phyloP scores from a whole-genome alignment of 768 basidiomycete species.

The Suillus discolor region DNA sequence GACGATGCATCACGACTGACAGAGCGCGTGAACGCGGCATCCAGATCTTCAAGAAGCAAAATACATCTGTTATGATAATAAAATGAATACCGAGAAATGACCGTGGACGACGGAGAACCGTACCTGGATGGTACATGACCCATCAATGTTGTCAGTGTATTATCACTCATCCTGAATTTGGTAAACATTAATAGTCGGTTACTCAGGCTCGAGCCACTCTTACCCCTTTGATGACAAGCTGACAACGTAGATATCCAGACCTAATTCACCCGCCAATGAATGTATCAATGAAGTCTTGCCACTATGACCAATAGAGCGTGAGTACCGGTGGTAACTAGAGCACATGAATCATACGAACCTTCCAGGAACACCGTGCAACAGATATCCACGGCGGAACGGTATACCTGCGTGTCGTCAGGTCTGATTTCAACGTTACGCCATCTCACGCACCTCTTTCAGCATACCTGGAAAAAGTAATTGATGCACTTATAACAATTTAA shows the following conservation, averaged over 20 bases:
- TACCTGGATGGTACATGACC: conserved; percentile 84
- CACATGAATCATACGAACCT: conserved; percentile 47
- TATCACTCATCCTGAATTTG: conserved; percentile 79
- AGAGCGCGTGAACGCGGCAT: conserved; percentile 88
- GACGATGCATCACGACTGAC: conserved; percentile 81
- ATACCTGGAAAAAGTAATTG: conserved; percentile 58
- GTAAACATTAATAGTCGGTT: not conserved
- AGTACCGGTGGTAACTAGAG: conserved; percentile 11
- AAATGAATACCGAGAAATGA: conserved; percentile 18
- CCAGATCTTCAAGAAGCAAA: conserved; percentile 90
- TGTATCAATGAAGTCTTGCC: conserved; percentile 88
- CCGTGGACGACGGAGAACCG: conserved; percentile 15
- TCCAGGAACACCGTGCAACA: conserved; percentile 84
- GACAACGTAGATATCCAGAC: conserved; percentile 90
- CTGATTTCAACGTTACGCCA: conserved; percentile 20
- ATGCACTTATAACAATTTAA: conserved; percentile 22
- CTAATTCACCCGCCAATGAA: conserved; percentile 81
- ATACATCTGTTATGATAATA: conserved; percentile 64
- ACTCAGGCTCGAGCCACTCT: conserved; percentile 24
- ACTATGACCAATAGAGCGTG: conserved; percentile 39
- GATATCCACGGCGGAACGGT: conserved; percentile 85
- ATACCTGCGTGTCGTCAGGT: conserved; percentile 55
- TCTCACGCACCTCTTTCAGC: conserved; percentile 75
- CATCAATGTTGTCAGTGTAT: conserved; percentile 85
- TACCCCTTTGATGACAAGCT: conserved; percentile 88